A percentile compares a stretch with the other conserved stretches of the same genome.
phyloP scores from a whole-genome alignment of 305 asterid genomes.

The Nicotiana rustica region DNA sequence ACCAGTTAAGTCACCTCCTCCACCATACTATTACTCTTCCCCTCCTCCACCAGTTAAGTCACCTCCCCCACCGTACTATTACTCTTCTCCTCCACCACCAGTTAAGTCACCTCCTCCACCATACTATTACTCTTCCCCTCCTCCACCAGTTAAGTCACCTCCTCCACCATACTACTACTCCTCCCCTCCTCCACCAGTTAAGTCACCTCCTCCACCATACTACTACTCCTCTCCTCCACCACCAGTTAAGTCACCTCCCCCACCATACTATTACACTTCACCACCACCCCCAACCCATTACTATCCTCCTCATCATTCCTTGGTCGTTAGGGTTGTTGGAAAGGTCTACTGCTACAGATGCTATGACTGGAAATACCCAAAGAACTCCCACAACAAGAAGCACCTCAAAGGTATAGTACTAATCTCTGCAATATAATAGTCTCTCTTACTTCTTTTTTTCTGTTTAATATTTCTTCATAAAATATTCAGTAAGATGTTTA shows the following conservation, averaged over 20 bases:
- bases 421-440: neutral
- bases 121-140: conserved; percentile 33
- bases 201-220: conserved; percentile 35
- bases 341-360: conserved; percentile 52
- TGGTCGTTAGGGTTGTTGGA: conserved; percentile 49
- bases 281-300: conserved; percentile 40
- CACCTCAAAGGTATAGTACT: conserved; percentile 49
- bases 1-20: neutral
- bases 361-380: conserved; percentile 46
- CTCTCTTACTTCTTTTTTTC: neutral
- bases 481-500: neutral
- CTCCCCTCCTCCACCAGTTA: conserved; percentile 29
- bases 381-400: conserved; percentile 49
- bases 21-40: neutral
- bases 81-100: conserved; percentile 21
- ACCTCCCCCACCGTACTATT: conserved; percentile 23
- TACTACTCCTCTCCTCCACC: conserved; percentile 36
- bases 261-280: conserved; percentile 35
- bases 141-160: conserved; percentile 1
- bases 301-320: conserved; percentile 44
- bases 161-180: conserved; percentile 30
- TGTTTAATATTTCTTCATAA: neutral
- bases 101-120: neutral
- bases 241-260: conserved; percentile 33
- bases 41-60: conserved; percentile 28